Conservation (phyloP, 2,329 filamentous ascomycete species). For the Xylaria arbuscula region DNA sequence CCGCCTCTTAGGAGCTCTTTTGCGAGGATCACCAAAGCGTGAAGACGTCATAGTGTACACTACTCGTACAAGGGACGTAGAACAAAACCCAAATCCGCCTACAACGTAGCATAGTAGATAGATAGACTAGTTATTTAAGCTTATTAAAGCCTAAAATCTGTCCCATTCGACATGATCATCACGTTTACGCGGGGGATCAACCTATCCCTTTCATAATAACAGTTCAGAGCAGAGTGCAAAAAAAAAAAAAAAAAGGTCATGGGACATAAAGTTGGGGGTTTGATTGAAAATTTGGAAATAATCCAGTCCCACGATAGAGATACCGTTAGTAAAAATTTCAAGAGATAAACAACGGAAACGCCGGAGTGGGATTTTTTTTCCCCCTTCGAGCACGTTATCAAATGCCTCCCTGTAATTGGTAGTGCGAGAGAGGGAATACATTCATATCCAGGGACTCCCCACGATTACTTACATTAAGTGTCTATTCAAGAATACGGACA, state of each 20-base stretch:
- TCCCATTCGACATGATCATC: conserved; percentile 13
- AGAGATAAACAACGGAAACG: neutral
- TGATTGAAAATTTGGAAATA: neutral
- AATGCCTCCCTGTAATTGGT: conserved; percentile 19
- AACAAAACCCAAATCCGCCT: too few species aligned
- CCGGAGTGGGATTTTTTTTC: conserved; percentile 9
- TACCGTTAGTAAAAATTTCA: neutral
- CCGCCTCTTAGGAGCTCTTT: neutral
- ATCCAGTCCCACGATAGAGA: neutral
- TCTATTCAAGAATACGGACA: neutral
- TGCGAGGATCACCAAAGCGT: conserved; percentile 1
- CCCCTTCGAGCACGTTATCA: conserved; percentile 14
- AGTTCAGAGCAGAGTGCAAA: neutral
- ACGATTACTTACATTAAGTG: neutral
- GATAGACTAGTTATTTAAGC: conserved; percentile 23
- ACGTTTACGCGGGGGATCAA: neutral
- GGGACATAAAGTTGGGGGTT: conserved; percentile 5
- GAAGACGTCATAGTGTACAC: conserved; percentile 24
- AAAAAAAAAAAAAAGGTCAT: neutral
- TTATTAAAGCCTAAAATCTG: conserved; percentile 19
- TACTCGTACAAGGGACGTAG: neutral
- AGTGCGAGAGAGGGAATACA: neutral
- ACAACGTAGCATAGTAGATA: neutral
- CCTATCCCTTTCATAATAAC: neutral
- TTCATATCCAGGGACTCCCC: neutral